Percentiles rank a stretch among this genome's conserved stretches.
Evolutionary conservation across 176 grass and related monocot genomes (phyloP).

Genomic region (Canna indica): DNA sequence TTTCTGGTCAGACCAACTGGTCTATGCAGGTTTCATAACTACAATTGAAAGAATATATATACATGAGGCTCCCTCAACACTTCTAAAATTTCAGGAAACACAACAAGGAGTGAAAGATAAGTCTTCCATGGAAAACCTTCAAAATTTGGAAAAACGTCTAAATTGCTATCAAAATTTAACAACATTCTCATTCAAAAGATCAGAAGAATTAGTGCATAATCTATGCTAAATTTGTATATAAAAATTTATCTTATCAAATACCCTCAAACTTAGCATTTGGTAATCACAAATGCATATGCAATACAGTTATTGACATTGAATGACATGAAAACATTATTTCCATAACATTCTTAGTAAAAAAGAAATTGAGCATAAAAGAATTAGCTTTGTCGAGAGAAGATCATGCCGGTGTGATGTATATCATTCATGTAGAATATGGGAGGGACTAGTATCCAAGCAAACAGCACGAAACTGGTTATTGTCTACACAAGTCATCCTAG

Average conservation of each 20-base stretch:
- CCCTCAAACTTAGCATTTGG: slow-evolving; percentile 75
- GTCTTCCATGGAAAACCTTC: not conserved
- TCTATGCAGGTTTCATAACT: too few species aligned
- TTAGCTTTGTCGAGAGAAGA: not conserved
- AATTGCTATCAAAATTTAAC: not conserved
- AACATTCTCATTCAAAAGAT: not conserved
- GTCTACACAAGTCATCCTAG: slow-evolving; percentile 71
- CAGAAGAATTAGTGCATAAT: not conserved
- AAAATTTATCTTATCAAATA: too few species aligned
- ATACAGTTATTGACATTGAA: slow-evolving; percentile 2
- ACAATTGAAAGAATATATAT: too few species aligned
- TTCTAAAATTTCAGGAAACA: too few species aligned
- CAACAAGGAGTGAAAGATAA: not conserved
- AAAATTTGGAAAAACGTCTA: not conserved
- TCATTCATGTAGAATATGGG: slow-evolving; percentile 99
- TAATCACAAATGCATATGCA: slow-evolving; percentile 38
- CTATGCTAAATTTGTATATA: too few species aligned
- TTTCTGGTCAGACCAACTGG: too few species aligned
- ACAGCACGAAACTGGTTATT: slow-evolving; percentile 94
- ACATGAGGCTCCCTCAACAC: too few species aligned
- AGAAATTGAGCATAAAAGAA: not conserved
- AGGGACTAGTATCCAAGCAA: slow-evolving; percentile 84
- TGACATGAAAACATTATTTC: slow-evolving; percentile 1
- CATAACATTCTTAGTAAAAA: slow-evolving; percentile 11
- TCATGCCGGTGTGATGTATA: slow-evolving; percentile 79